phyloP scores from a whole-genome alignment of 1,139 yeast species.

The Saccharomyces hybrid region DNA sequence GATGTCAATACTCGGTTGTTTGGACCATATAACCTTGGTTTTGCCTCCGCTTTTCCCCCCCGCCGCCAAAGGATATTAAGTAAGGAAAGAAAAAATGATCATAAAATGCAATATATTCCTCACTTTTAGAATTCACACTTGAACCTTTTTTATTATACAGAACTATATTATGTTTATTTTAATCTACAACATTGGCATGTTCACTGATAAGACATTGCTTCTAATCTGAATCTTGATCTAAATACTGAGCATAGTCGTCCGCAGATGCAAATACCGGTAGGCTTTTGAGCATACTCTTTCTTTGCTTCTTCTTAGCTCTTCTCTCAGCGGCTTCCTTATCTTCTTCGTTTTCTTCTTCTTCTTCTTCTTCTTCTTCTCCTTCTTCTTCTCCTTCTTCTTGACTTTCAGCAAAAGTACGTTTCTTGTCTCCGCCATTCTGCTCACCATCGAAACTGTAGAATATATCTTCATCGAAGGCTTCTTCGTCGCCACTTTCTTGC shows the following conservation, averaged over 20 bases:
- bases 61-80: neutral
- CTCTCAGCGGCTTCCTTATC: slow-evolving; percentile 17
- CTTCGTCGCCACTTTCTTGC: slow-evolving; percentile 19
- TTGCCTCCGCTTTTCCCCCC: neutral
- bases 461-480: slow-evolving; percentile 10
- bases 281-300: slow-evolving; percentile 54
- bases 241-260: slow-evolving; percentile 75
- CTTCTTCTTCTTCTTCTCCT: slow-evolving; percentile 18
- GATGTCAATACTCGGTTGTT: no score
- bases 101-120: neutral
- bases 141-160: neutral
- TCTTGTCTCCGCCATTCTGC: slow-evolving; percentile 18
- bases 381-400: slow-evolving; percentile 20
- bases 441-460: slow-evolving; percentile 22
- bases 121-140: neutral
- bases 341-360: slow-evolving; percentile 18
- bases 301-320: slow-evolving; percentile 37
- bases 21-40: no score
- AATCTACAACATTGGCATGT: neutral
- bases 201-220: neutral
- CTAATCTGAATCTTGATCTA: slow-evolving; percentile 55
- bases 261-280: slow-evolving; percentile 86
- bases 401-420: slow-evolving; percentile 16
- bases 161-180: neutral
- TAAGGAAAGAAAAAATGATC: neutral